These are phyloP conservation scores for Psidium friedrichsthalianum DNA, from an alignment of 345 rosid genomes.

Conservation along the genomic window DNA sequence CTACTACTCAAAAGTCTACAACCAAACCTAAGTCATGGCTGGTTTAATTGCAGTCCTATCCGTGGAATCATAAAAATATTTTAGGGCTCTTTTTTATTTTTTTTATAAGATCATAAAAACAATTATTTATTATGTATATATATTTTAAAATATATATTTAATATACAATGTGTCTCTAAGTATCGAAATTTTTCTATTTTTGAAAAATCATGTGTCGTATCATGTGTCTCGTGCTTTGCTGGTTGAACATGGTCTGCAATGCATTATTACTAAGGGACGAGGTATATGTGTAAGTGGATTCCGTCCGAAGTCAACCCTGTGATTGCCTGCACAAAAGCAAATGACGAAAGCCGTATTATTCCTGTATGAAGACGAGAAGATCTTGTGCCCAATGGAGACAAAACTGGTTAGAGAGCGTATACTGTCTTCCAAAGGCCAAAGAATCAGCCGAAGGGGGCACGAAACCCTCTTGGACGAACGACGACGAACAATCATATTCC, in stretches of 20 bases:
- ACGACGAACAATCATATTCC: background rate
- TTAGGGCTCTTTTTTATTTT: too few species aligned
- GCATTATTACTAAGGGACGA: background rate
- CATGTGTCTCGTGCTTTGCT: too few species aligned
- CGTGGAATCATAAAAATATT: too few species aligned
- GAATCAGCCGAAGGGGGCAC: background rate
- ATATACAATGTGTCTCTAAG: too few species aligned
- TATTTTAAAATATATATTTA: too few species aligned
- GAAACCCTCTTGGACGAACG: background rate
- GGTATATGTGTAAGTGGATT: background rate
- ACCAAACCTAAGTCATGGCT: too few species aligned
- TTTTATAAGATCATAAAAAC: too few species aligned
- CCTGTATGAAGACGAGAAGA: background rate
- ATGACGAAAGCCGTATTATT: background rate
- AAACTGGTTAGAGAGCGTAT: background rate
- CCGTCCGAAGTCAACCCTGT: background rate
- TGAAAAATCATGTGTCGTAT: too few species aligned
- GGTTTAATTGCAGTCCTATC: too few species aligned
- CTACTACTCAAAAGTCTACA: too few species aligned
- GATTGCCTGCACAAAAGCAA: background rate
- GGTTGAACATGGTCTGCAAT: background rate
- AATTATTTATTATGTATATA: too few species aligned
- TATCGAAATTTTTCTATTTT: too few species aligned
- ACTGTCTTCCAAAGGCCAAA: background rate
- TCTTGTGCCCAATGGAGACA: background rate